Evolutionary conservation across 2,329 filamentous ascomycete genomes (phyloP), one percentile per base, ranked within the genome.

Genomic region (Aspergillus quadrilineatus): DNA sequence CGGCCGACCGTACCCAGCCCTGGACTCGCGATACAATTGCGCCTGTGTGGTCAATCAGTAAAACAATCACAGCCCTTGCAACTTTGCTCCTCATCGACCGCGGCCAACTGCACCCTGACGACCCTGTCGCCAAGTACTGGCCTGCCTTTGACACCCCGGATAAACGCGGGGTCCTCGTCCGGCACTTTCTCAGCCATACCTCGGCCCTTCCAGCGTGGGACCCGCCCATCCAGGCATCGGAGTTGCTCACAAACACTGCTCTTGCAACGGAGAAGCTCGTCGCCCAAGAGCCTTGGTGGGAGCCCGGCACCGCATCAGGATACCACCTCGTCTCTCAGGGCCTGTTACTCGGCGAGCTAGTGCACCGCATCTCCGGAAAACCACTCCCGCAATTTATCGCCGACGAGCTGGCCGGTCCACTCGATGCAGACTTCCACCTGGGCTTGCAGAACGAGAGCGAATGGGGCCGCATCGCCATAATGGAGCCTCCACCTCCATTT

Each of bases 371-470:
- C 0, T 77, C 69, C 0, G 78, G 79, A 0, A 75, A 76, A 57
- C 58, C 71, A 0, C 57, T 82, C 37, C 69, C 65, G n/a, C 65
- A 79, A 32, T 81, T 81, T 57, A 69, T 79, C 28, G 62, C 60
- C 2, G 72, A 76, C 1, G 75, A 78, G 49, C 75, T 83, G 22
- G 69, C 76, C 0, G 63, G 49, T 0, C 79, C 80, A 0, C 59
- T 79, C 3, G 61, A 62, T 0, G 79, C 79, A 1, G 80, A 82
- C 61, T 81, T 80, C 53, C 72, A 75, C 42, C 67, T 82, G 14
- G 79, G 79, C 1, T 67, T 74, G 2, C 48, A 59, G 22, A 43
- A 53, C 1, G 76, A 82, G 48, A 62, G 71, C 6, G 74, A 80
- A 57, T 76, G 70, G 70, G 39, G 58, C 3, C 78, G 79, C 7